phyloP scores from a whole-genome alignment of 1,139 yeast genomes.

The Kodamaea sp. region DNA sequence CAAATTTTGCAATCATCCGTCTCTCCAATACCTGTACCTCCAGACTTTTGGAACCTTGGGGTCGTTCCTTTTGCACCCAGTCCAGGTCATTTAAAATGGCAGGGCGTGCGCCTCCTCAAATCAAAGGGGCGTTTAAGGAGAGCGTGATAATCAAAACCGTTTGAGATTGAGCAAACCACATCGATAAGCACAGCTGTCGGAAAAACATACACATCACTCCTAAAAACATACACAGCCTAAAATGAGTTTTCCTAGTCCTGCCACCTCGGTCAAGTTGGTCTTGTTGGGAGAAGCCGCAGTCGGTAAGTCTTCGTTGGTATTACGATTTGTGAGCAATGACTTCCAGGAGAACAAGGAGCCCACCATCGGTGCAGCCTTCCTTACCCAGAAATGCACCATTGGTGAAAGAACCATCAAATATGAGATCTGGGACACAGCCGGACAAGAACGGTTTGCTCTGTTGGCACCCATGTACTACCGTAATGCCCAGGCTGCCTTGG shows the following conservation, averaged over 20 bases:
- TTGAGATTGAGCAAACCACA: too few species aligned
- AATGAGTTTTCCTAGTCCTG: constrained; percentile 43
- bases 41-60: too few species aligned
- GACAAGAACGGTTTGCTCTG: constrained; percentile 95
- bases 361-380: constrained; percentile 96
- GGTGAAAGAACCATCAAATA: constrained; percentile 90
- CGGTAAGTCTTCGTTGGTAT: constrained; percentile 89
- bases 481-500: constrained; percentile 97
- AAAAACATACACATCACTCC: too few species aligned
- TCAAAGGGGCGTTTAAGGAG: constrained; percentile 1
- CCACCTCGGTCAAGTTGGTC: constrained; percentile 85
- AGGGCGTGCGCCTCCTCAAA: neutral
- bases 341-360: constrained; percentile 97
- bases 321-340: constrained; percentile 92
- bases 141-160: neutral
- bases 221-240: too few species aligned
- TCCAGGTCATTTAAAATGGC: neutral
- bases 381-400: constrained; percentile 91
- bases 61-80: too few species aligned
- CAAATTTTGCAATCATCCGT: too few species aligned
- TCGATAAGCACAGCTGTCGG: too few species aligned
- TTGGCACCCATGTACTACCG: constrained; percentile 98
- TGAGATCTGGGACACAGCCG: constrained; percentile 99
- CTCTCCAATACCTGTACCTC: too few species aligned
- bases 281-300: constrained; percentile 97